Conservation (phyloP, 495 filamentous ascomycete genomes). For the Extremus antarcticus region DNA sequence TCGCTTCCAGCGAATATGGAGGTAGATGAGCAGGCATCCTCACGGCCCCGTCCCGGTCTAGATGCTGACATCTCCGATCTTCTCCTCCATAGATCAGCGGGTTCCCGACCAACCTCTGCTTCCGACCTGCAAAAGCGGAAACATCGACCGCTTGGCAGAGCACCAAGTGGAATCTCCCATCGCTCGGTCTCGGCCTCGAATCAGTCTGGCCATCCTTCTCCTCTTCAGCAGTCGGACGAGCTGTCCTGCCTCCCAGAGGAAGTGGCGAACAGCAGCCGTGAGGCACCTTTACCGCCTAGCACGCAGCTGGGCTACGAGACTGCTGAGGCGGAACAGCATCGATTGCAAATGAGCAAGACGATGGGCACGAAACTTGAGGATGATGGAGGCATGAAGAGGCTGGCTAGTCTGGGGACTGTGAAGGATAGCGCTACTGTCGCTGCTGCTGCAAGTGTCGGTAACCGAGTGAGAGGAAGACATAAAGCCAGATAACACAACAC, state of each 20-base stretch:
- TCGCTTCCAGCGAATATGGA: background rate
- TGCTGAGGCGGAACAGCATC: conserved; percentile 10
- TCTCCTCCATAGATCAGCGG: background rate
- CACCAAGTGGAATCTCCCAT: conserved; percentile 10
- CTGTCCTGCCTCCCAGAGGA: background rate
- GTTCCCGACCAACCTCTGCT: conserved; percentile 2
- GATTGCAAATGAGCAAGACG: conserved; percentile 9
- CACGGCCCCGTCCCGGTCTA: background rate
- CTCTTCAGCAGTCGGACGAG: background rate
- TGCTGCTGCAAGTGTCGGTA: conserved; percentile 3
- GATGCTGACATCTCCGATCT: conserved; percentile 8
- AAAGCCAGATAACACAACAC: background rate
- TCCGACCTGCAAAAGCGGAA: conserved; percentile 7
- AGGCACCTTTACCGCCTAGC: conserved; percentile 2
- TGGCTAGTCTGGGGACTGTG: conserved; percentile 12
- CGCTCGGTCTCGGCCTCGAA: conserved; percentile 7
- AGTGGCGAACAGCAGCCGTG: background rate
- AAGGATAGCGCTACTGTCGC: conserved; percentile 4
- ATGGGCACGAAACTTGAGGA: conserved; percentile 8
- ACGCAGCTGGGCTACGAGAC: conserved; percentile 22
- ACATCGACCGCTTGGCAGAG: conserved; percentile 14
- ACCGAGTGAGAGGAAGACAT: conserved; percentile 5
- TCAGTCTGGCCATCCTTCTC: background rate
- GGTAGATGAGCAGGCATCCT: background rate
- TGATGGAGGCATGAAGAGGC: conserved; percentile 1